A percentile compares a stretch with the other conserved stretches of the same genome.
Evolutionary conservation across 345 rosid genomes (phyloP).

Genomic region (Arabis alpina): DNA sequence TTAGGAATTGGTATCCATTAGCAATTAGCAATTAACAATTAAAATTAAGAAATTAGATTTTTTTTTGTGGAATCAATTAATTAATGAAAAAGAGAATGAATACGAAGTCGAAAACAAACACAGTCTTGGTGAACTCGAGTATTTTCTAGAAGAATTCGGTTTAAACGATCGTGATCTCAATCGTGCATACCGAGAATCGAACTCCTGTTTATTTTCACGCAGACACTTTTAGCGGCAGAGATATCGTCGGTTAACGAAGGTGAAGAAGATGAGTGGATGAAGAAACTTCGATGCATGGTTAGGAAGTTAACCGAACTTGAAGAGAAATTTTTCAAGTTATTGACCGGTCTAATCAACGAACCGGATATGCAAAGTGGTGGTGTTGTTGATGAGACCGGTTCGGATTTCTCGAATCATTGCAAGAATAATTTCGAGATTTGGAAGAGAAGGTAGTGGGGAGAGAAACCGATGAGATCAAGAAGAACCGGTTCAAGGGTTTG

Average conservation of each 20-base stretch:
- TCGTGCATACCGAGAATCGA: neutral
- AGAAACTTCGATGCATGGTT: no score
- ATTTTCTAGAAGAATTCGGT: neutral
- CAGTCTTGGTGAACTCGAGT: constrained; percentile 32
- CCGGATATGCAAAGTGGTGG: neutral
- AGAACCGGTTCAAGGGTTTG: no score
- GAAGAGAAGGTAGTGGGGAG: neutral
- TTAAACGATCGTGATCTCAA: constrained; percentile 1
- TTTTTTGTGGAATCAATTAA: no score
- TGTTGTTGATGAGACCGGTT: constrained; percentile 27
- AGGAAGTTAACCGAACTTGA: constrained; percentile 23
- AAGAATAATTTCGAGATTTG: constrained; percentile 11
- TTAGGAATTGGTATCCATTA: no score
- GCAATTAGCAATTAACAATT: no score
- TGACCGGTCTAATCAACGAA: constrained; percentile 4
- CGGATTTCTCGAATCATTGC: neutral
- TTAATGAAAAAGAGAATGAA: constrained; percentile 4
- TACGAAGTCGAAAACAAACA: constrained; percentile 3
- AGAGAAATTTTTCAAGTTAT: constrained; percentile 17
- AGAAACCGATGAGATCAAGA: constrained; percentile 20
- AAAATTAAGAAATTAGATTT: no score
- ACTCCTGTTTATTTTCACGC: constrained; percentile 26
- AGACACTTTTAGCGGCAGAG: constrained; percentile 32
- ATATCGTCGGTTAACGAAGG: constrained; percentile 19
- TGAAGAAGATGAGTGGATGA: constrained; percentile 22